Conservation (phyloP, 129 eudicot genomes). For the Gnaphalium uliginosum region DNA sequence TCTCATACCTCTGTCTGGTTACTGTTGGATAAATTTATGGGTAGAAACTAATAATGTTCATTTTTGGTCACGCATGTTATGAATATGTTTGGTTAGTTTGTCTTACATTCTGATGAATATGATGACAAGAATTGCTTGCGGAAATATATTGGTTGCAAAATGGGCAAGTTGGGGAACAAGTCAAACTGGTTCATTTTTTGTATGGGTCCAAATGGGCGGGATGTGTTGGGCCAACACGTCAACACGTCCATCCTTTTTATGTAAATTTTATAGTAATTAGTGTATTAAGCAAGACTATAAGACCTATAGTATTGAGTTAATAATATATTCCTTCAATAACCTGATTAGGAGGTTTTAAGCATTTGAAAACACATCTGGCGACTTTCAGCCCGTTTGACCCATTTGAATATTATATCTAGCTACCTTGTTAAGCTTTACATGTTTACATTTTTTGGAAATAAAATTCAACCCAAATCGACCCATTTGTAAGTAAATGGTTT, state of each 20-base stretch:
- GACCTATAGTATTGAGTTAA: neutral
- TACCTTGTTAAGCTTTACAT: neutral
- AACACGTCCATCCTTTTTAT: neutral
- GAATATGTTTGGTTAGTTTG: conserved; percentile 8
- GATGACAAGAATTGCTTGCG: conserved; percentile 69
- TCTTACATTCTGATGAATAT: conserved; percentile 68
- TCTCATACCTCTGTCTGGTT: neutral
- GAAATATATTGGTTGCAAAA: conserved; percentile 25
- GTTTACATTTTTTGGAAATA: neutral
- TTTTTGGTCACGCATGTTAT: conserved; percentile 8
- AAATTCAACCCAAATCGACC: neutral
- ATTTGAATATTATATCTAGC: neutral
- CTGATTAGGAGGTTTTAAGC: neutral
- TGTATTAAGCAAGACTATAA: neutral
- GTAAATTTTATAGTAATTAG: neutral
- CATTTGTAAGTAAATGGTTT: neutral
- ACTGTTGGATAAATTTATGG: conserved; percentile 2
- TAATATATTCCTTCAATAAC: neutral
- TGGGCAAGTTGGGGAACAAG: neutral
- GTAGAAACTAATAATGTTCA: conserved; percentile 8
- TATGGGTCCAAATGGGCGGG: neutral
- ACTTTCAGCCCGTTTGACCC: conserved; percentile 4
- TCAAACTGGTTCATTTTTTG: neutral
- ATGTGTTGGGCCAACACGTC: neutral
- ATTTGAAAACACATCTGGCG: neutral